Base-by-base conservation (phyloP, 148 eudicot species). In the Amaranthus palmeri region DNA sequence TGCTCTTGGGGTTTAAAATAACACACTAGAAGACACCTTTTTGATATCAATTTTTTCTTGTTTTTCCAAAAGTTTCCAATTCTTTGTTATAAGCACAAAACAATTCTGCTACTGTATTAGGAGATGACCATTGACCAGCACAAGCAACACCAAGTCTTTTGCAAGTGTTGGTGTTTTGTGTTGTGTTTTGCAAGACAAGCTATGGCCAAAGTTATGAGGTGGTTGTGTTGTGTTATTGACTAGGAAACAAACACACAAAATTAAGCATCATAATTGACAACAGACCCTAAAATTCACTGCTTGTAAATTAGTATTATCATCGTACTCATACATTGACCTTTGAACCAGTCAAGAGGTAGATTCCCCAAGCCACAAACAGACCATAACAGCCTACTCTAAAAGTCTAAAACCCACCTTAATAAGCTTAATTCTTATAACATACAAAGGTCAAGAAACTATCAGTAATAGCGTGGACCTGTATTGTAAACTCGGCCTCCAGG, bases 401-500 rank as follows among this genome's bases (percentile, higher is more conserved):
- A 43, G 49, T 49, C 66, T 62, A 58, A 62, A 42, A 14, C 44
- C 49, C 66, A 61, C 47, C 65, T 42, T 42, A 62, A 25, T 25
- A 17, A 62, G 18, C 44, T 49, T 44, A 62, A 61, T 41, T 3
- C 0, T 2, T 62, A 12, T 5, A 6, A 62, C 49, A 44, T 6
- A 13, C 9, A 44, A 12, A 4, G 17, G 61, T 57, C 61, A 57
- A 58, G 61, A 25, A 47, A 50, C 41, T 45, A 67, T 84, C 81
- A 89, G 72, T 88, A 86, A 76, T 85, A 89, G 18, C 92, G 98
- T 14, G 98, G 85, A 65, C 88, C 86, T 10, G 86, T 76, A 67
- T 86, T 86, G 70, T 89, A 88, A 76, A 82, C 82, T 57, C 98
- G 95, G 8, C 91, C 90, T 4, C 88, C 87, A 40, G 89, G 92